Evolutionary conservation across 768 basidiomycete genomes (phyloP).

Genomic region (Naganishia vaughanmartiniae): DNA sequence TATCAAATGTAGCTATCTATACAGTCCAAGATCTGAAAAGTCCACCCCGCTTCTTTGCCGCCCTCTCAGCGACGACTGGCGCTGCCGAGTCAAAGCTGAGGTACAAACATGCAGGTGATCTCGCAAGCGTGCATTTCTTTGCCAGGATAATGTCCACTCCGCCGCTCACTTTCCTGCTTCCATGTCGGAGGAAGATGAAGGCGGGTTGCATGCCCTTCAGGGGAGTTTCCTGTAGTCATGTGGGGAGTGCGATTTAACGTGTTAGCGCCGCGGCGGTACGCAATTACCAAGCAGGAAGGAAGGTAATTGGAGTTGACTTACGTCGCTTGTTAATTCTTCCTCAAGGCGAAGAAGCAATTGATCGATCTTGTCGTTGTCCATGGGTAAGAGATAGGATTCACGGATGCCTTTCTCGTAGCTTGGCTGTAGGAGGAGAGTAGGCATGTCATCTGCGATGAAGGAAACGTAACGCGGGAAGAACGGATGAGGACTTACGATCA

Average conservation of each 20-base stretch:
- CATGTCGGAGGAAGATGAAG: background rate
- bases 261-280: no score
- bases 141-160: background rate
- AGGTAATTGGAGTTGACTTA: background rate
- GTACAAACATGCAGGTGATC: background rate
- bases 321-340: background rate
- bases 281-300: no score
- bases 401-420: background rate
- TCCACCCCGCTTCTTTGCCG: background rate
- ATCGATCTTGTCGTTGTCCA: slow-evolving; percentile 6
- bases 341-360: background rate
- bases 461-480: no score
- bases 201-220: background rate
- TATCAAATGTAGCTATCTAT: background rate
- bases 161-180: background rate
- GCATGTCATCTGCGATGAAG: no score
- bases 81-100: background rate
- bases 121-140: background rate
- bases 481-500: background rate
- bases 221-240: slow-evolving; percentile 4
- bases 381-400: slow-evolving; percentile 1
- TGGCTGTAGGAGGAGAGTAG: slow-evolving; percentile 12
- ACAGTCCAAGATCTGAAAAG: background rate
- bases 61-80: background rate
- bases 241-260: background rate